Evolutionary conservation across 495 filamentous ascomycete species (phyloP).

Genomic region (Penicillium herquei): DNA sequence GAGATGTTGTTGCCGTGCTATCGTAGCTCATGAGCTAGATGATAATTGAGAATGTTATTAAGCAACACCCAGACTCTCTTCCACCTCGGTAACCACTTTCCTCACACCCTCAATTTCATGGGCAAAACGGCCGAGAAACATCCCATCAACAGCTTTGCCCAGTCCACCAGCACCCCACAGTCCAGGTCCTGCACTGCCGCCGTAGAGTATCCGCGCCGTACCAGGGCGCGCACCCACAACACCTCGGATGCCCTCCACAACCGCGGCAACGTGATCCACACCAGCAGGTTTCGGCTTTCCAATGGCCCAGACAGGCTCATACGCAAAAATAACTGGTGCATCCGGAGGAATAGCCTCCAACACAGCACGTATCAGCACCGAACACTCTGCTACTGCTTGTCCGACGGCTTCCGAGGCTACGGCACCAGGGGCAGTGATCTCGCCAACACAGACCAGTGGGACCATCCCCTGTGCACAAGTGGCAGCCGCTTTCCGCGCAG

Average conservation of each 20-base stretch:
- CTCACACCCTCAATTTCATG: constrained; percentile 69
- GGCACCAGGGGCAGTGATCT: constrained; percentile 49
- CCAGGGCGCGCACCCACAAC: constrained; percentile 41
- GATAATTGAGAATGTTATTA: not conserved
- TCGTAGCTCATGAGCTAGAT: too few relatives aligned
- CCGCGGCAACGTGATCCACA: constrained; percentile 67
- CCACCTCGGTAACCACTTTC: constrained; percentile 68
- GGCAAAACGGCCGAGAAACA: constrained; percentile 80
- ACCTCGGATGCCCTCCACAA: constrained; percentile 60
- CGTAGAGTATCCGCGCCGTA: constrained; percentile 67
- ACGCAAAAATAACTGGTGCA: constrained; percentile 74
- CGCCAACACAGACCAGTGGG: constrained; percentile 79
- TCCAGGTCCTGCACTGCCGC: constrained; percentile 76
- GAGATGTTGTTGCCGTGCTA: too few relatives aligned
- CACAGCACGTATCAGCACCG: constrained; percentile 59
- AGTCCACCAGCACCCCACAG: constrained; percentile 60
- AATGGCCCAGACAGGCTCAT: constrained; percentile 91
- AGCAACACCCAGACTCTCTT: constrained; percentile 32
- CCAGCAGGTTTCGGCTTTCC: constrained; percentile 69
- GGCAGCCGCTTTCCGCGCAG: constrained; percentile 65
- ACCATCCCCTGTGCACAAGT: constrained; percentile 65
- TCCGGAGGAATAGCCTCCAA: constrained; percentile 55
- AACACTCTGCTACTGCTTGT: constrained; percentile 62
- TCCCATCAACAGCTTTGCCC: constrained; percentile 69
- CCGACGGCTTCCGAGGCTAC: constrained; percentile 53